Evolutionary conservation across 345 rosid species (phyloP), one percentile per base, ranked within the genome.

Genomic region (Carallia brachiata): DNA sequence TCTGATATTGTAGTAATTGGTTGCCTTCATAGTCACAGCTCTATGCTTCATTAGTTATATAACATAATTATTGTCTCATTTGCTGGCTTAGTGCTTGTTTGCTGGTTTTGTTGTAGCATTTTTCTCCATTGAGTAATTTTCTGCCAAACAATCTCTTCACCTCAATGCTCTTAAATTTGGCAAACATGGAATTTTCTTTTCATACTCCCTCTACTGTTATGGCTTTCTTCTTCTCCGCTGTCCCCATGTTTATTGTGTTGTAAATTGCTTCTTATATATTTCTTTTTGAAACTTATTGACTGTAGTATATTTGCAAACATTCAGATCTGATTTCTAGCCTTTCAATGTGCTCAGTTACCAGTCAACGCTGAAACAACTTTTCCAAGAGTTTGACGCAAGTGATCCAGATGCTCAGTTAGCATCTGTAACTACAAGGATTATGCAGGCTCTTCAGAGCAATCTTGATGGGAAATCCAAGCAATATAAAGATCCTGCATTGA

Each of bases 401-500:
- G 86, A 90, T 71, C 87, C 96, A 4, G 91, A 88, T 31, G 47
- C 75, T 6, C 90, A 90, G 68, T 84, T 92, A 63, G 89, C 84
- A 73, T 31, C 75, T 54, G 82, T 92, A 36, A 95, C 99, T 34
- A 89, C 88, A 44, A 88, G 87, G 72, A 95, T 95, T 58, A 88
- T 95, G 93, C 89, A 84, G 61, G 98, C 94, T 70, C 90, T 95
- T 62, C 96, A 90, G 77, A 88, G 67, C 74, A 95, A 92, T 75
- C 81, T 95, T 57, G 98, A 96, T 70, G 96, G 97, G 60, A 94
- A 94, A 81, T 86, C 97, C n/a, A 94, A 86, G 79, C 99, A 91
- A 61, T 94, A 96, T 73, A 96, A 78, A 84, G 99, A 96, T 78
- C 88, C 97, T 66, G 91, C 95, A 31, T 71, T 96, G 66, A 90